Evolutionary conservation across 2,329 filamentous ascomycete genomes (phyloP).

Genomic region (Monascus ruber): DNA sequence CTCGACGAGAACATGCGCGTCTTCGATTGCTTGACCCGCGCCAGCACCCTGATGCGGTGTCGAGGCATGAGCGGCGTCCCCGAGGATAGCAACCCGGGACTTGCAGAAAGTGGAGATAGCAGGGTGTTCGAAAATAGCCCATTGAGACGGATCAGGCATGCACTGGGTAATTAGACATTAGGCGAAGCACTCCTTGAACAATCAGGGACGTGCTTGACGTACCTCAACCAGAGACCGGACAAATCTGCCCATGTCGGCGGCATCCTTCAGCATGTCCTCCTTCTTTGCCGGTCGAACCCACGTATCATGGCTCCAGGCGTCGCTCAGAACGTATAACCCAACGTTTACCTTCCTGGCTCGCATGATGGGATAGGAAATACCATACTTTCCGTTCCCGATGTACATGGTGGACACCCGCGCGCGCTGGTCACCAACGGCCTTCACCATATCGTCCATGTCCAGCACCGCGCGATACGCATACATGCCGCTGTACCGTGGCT

Average conservation of each 20-base stretch:
- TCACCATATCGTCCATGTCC: slow-evolving; percentile 22
- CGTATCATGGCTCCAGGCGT: slow-evolving; percentile 17
- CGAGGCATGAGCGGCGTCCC: slow-evolving; percentile 29
- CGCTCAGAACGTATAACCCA: slow-evolving; percentile 16
- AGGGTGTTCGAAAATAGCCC: slow-evolving; percentile 26
- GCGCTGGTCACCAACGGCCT: slow-evolving; percentile 20
- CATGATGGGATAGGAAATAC: slow-evolving; percentile 24
- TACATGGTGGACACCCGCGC: slow-evolving; percentile 21
- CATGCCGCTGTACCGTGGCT: slow-evolving; percentile 21
- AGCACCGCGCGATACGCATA: slow-evolving; percentile 24
- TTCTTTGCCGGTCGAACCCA: slow-evolving; percentile 20
- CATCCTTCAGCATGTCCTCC: slow-evolving; percentile 19
- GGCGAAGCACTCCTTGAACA: not conserved
- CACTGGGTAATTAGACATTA: slow-evolving; percentile 4
- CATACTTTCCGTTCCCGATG: slow-evolving; percentile 19
- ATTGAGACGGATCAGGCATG: slow-evolving; percentile 23
- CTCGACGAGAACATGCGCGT: slow-evolving; percentile 28
- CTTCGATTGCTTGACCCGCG: slow-evolving; percentile 29
- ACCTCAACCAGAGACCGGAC: slow-evolving; percentile 18
- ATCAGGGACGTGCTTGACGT: not conserved
- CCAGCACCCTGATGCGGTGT: slow-evolving; percentile 29
- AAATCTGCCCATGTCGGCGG: slow-evolving; percentile 16
- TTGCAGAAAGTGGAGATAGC: slow-evolving; percentile 18
- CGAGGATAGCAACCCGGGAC: slow-evolving; percentile 21
- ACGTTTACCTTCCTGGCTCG: slow-evolving; percentile 22